Conservation (phyloP, 257 asterid species). For the Solanum etuberosum region DNA sequence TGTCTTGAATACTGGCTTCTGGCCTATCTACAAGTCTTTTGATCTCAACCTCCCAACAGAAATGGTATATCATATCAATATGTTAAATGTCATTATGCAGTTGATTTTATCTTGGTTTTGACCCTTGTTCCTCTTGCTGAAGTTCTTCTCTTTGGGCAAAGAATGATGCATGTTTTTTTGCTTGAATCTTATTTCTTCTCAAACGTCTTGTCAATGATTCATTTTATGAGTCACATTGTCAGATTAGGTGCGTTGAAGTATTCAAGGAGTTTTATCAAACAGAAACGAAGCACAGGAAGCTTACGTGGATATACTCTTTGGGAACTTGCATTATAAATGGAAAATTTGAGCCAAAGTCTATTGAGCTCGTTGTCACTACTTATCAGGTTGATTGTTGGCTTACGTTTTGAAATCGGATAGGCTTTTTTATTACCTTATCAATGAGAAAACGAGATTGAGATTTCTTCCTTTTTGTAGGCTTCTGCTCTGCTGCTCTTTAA, state of each 20-base stretch:
- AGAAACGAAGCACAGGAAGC: constrained; percentile 92
- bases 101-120: not conserved
- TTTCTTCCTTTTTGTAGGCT: constrained; percentile 38
- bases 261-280: constrained; percentile 93
- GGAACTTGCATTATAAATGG: constrained; percentile 94
- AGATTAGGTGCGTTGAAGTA: constrained; percentile 94
- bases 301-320: constrained; percentile 89
- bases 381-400: constrained; percentile 58
- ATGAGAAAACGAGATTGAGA: not conserved
- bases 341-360: constrained; percentile 72
- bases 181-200: not conserved
- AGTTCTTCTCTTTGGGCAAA: not conserved
- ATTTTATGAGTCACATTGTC: not conserved
- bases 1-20: constrained; percentile 93
- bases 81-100: not conserved
- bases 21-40: constrained; percentile 97
- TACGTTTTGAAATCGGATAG: not conserved
- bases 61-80: constrained; percentile 40
- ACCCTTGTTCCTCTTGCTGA: not conserved
- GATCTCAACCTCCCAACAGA: constrained; percentile 94
- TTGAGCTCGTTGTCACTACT: constrained; percentile 82
- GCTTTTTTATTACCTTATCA: not conserved
- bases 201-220: not conserved
- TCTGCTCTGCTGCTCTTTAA: constrained; percentile 80
- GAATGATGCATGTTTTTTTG: not conserved